Evolutionary conservation across 1,284 basidiomycete species (phyloP), one percentile per base, ranked within the genome.

Genomic region (Trametes hirsuta): DNA sequence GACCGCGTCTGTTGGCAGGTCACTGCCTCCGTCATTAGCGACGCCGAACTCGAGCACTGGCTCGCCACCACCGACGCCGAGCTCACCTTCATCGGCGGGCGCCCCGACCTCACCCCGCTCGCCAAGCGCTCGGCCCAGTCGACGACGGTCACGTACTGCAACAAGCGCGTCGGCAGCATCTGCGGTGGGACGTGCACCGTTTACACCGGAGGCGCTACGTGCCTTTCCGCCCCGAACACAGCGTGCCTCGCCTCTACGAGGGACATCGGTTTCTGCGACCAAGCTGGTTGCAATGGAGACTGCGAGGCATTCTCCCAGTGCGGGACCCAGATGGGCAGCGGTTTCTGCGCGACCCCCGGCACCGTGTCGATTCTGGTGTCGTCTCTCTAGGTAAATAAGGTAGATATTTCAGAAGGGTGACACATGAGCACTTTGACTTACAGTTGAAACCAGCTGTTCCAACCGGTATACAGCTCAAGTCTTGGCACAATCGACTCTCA

Each of bases 21-120:
- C 30, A 8, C 30, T 30, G 30, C 30, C 30, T 30, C 8, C 8
- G 5, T 30, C 30, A 30, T 36, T 15, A 22, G n/a, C 47, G 10
- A 37, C 6, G n/a, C 41, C 30, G 30, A 53, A 30, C 34, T 53
- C 18, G 51, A 41, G 1, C 51, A 53, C 51, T 53, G 15, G n/a
- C 15, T 53, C 51, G 51, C 51, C 42, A 53, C 41, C 30, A 53
- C 51, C 41, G 51, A 53, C 42, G 51, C 51, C 51, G 51, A 53
- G 51, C 51, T 53, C 41, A 53, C 51, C 51, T 53, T 53, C 51
- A 45, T 53, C 51, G 51, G 51, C 34, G 41, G 45, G 3, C 41
- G 9, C 51, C 34, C 34, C 41, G 30, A 30, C 30, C 30, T 30
- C 30, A 53, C 44, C 51, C 51, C 51, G 15, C 51, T 53, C 42